These are phyloP conservation scores for Saccharomycopsis schoenii DNA, from an alignment of 805 yeast species.

Conservation along the genomic window DNA sequence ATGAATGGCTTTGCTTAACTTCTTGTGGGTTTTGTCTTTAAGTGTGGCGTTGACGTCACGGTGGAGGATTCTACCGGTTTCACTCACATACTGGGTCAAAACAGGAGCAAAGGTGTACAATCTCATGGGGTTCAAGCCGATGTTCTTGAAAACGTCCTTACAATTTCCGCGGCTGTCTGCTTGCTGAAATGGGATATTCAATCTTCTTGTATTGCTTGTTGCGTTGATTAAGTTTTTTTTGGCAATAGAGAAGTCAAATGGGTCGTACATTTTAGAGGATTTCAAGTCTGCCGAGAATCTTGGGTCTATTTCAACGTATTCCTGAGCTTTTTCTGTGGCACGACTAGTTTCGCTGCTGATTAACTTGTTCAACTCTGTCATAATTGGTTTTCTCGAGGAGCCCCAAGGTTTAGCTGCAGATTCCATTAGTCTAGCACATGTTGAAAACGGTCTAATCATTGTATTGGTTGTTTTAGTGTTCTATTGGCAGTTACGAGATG, in stretches of 20 bases:
- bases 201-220: neutral
- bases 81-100: conserved; percentile 53
- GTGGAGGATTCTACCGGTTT: conserved; percentile 70
- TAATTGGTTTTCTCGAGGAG: neutral
- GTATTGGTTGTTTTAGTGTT: neutral
- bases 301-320: neutral
- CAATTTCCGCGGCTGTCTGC: neutral
- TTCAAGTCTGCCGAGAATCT: neutral
- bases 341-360: neutral
- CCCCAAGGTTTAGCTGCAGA: neutral
- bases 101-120: conserved; percentile 64
- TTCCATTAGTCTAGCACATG: neutral
- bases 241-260: conserved; percentile 67
- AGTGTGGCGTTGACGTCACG: conserved; percentile 58
- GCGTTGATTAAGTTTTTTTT: conserved; percentile 33
- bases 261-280: conserved; percentile 51
- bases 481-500: too few species aligned
- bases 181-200: conserved; percentile 14
- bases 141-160: conserved; percentile 29
- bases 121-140: conserved; percentile 56
- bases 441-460: neutral
- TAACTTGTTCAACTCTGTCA: neutral
- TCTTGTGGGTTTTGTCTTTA: conserved; percentile 54
- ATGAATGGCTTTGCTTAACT: conserved; percentile 65
- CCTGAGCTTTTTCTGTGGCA: neutral